Base-by-base conservation (phyloP, 129 eudicot species). In the Deinandra increscens region DNA sequence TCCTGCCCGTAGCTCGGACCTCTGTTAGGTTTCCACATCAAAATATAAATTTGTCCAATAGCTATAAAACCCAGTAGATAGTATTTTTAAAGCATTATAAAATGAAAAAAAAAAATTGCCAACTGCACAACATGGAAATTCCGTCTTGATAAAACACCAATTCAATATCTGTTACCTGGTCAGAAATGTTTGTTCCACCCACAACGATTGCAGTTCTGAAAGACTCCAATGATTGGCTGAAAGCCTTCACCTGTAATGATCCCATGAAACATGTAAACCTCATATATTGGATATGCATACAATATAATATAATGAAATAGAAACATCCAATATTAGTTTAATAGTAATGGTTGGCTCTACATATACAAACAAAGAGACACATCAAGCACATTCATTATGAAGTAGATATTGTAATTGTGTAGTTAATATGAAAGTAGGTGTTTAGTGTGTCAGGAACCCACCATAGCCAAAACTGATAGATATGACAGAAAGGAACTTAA, bases 191-290 rank as follows among this genome's bases (percentile, higher is more conserved):
- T 66, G 96, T 89, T 70, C 96, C 96, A 70, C 96, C 96, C 38
- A 89, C 96, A 80, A 89, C 92, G n/a, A 89, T 89, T 67, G 96
- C 92, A 69, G 96, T 86, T 82, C 70, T 84, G 74, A 89, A 89
- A 36, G 84, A 77, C 74, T 86, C 92, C 78, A 86, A 66, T 23
- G 96, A 89, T 75, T 78, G 80, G 69, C 96, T 86, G 59, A 89
- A 89, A 36, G 96, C 96, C 78, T 82, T 86, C 72, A 86, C 92
- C 96, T 88, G 73, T 58, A 72, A 77, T 50, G 42, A 65, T 13
- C 50, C 63, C 67, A 70, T 29, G 55, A 59, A 23, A 60, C 38
- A 23, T 49, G 43, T 56, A 59, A 66, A 75, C 39, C 41, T 33
- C 50, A 6, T 58, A 75, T 14, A 75, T 22, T 42, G 33, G 4